A percentile compares a stretch with the other conserved stretches of the same genome.
Conservation (phyloP, 169 alveolate genomes). For the Amoebophrya sp. region DNA sequence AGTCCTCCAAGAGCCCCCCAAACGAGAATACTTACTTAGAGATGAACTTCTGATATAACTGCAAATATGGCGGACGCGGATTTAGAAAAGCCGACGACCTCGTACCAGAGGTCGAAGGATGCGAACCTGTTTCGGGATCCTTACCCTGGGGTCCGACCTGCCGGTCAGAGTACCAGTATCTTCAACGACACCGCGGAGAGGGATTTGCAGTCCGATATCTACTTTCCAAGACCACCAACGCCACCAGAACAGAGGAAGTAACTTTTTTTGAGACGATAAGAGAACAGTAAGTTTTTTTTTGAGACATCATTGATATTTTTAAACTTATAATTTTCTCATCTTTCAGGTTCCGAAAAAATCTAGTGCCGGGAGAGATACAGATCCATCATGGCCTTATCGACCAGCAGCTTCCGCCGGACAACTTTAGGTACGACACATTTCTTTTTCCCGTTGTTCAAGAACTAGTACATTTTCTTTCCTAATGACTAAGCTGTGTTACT, state of each 20-base stretch:
- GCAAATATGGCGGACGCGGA: constrained; percentile 15
- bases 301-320: no score
- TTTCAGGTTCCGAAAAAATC: background rate
- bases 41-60: no score
- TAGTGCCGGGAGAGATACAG: background rate
- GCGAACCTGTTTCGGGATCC: background rate
- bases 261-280: no score
- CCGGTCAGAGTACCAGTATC: background rate
- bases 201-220: background rate
- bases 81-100: background rate
- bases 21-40: no score
- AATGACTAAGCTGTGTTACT: no score
- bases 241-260: background rate
- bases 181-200: constrained; percentile 15
- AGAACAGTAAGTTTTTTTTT: no score
- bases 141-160: background rate
- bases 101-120: background rate
- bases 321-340: no score
- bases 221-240: constrained; percentile 21
- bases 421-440: no score
- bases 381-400: background rate
- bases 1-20: no score
- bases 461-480: no score
- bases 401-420: background rate
- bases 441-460: no score